Conservation (phyloP, 306 rosid genomes). For the Styphnolobium japonicum region DNA sequence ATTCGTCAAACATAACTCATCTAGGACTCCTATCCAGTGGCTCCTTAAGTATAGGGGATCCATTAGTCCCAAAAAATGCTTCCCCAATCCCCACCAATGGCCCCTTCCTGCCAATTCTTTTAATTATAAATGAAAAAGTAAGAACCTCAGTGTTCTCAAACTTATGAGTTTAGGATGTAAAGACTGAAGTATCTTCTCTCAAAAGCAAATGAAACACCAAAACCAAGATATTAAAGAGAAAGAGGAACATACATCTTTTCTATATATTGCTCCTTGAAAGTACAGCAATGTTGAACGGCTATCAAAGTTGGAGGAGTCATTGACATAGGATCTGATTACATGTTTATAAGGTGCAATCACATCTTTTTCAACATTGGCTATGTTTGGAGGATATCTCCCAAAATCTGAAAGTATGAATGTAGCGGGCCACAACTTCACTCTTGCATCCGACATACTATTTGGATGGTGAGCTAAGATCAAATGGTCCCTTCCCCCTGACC, state of each 20-base stretch:
- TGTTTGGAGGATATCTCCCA: conserved; percentile 76
- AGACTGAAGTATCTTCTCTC: neutral
- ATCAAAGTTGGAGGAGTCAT: conserved; percentile 56
- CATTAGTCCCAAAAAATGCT: neutral
- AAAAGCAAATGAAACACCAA: conserved; percentile 11
- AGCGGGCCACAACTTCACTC: conserved; percentile 68
- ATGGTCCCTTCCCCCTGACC: conserved; percentile 73
- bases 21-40: neutral
- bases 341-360: conserved; percentile 85
- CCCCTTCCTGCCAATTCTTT: neutral
- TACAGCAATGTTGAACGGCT: conserved; percentile 63
- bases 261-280: conserved; percentile 85
- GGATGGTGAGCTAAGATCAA: conserved; percentile 87
- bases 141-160: neutral
- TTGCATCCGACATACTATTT: conserved; percentile 73
- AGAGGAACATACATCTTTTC: conserved; percentile 69
- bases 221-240: conserved; percentile 19
- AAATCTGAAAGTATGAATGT: conserved; percentile 74
- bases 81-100: neutral
- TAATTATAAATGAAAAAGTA: neutral
- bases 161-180: neutral
- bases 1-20: neutral
- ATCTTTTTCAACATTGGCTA: conserved; percentile 82
- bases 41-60: neutral
- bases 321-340: conserved; percentile 42